Base-by-base conservation (phyloP, 768 basidiomycete genomes). In the Trametopsis cervina region DNA sequence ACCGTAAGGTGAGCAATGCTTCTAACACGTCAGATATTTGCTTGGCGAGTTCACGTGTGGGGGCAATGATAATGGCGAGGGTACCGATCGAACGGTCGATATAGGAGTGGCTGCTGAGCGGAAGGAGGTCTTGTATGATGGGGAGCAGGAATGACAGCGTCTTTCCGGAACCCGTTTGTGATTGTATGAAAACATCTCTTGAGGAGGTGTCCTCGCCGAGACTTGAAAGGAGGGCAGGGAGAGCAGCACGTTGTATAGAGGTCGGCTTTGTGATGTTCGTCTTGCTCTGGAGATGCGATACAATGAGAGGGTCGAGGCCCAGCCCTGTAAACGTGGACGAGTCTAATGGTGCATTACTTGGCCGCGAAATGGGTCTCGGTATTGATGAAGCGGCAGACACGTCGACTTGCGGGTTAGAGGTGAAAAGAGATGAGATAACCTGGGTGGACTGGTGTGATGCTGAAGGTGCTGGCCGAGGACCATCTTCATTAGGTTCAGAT, bases 11-110 rank as follows among this genome's bases (percentile, higher is more conserved):
- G 3, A 98, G 73, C 4, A 98, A 66, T 13, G 74, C 69, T 55
- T 92, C 90, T 11, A 97, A 74, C n/a, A 98, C 94, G 57, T 96
- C 91, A 7, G 86, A 91, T 45, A 97, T 97, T 61, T 99, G 96
- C 60, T 91, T 90, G 1, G 95, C 96, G 12, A 98, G 76, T 67
- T 98, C 96, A 44, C 94, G 81, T 2, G 95, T 97, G 1, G 95
- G 95, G 1, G 89, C 92, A 47, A 98, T 88, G 52, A 97, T 89
- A 47, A 97, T 79, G 1, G 94, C 93, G 17, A 98, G 75, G 2
- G 95, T 97, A 22, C 95, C 95, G 59, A 98, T 89, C 0, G 87
- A 89, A 29, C 95, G 81, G 65, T 95, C 92, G 56, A 97, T 95
- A 60, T 89, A 95, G 3, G 91, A 93, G n/a, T 83, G 75, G 11